Base-by-base conservation (phyloP, 176 grass and related monocot species). In the Cenchrus americanus region DNA sequence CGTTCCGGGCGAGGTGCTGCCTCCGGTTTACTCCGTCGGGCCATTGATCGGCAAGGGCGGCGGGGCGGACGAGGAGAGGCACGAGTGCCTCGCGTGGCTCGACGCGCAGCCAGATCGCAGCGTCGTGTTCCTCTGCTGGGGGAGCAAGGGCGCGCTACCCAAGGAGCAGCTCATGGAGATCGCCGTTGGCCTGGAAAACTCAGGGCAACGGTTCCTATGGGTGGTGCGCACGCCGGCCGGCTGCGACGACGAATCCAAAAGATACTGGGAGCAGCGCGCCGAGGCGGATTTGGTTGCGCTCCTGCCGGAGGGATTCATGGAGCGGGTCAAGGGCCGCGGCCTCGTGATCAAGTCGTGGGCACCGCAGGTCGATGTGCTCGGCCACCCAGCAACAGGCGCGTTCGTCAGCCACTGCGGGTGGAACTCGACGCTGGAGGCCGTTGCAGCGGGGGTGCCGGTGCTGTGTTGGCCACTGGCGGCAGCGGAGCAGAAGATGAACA, bases 61-160 rank as follows among this genome's bases (percentile, higher is more conserved):
- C 18, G 19, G 2, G 7, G 26, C n/a, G 62, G 42, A 26, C 17
- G 7, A 50, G 4, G 43, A 14, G 69, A 15, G 69, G 46, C 86
- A 66, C 43, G 82, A 69, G 37, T 67, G 88, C 71, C 53, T 86
- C 8, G 22, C 44, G 60, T 90, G 88, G 88, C 84, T 90, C 11
- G 88, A 90, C 81, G 80, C 58, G 19, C 84, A 86, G 46, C 84
- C 88, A 2, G 72, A 73, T 22, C 80, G 43, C 43, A 90, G 88
- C 53, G 83, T 90, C 30, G 79, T 90, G 63, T 90, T 86, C 81
- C 84, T 90, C 61, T 90, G 83, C 52, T 90, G 86, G 21, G 80
- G 80, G 10, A 82, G 80, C 80, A 82, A 14, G 41, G 67, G 80
- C 41, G 13, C n/a, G 58, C 50, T 86, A 5, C 8, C 76, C 2